phyloP scores from a whole-genome alignment of 2,329 filamentous ascomycete species.

The Microdochium trichocladiopsis region DNA sequence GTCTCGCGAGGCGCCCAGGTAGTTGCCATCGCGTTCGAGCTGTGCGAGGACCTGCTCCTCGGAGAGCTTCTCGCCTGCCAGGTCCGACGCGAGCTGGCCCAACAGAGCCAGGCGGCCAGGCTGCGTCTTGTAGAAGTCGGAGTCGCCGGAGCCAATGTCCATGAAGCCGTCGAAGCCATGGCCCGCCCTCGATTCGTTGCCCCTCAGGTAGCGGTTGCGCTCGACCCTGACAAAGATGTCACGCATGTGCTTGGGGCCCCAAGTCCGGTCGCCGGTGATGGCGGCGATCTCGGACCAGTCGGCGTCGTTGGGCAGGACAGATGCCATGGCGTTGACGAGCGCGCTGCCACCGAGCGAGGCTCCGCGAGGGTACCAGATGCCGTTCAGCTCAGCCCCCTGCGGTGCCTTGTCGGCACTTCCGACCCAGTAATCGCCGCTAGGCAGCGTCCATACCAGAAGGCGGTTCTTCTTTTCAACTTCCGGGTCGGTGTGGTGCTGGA shows the following conservation, averaged over 20 bases:
- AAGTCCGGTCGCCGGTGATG: slow-evolving; percentile 18
- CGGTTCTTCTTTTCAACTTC: slow-evolving; percentile 35
- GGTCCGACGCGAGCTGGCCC: not conserved
- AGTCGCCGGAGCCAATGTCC: not conserved
- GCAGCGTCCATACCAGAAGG: slow-evolving; percentile 18
- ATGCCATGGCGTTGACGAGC: slow-evolving; percentile 19
- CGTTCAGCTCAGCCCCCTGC: slow-evolving; percentile 19
- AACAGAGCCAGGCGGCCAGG: not conserved
- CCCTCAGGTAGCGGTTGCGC: not conserved
- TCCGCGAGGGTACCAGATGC: slow-evolving; percentile 24
- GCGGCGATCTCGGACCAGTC: slow-evolving; percentile 21
- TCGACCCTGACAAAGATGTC: slow-evolving; percentile 1
- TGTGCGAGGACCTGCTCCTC: not conserved
- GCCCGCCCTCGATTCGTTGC: not conserved
- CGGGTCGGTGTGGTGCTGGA: slow-evolving; percentile 47
- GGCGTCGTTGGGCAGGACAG: slow-evolving; percentile 18
- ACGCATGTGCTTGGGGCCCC: slow-evolving; percentile 17
- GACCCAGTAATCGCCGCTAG: slow-evolving; percentile 21
- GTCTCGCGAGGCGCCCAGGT: not conserved
- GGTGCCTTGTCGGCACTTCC: slow-evolving; percentile 18
- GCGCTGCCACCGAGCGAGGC: slow-evolving; percentile 26
- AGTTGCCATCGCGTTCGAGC: not conserved
- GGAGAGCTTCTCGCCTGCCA: not conserved
- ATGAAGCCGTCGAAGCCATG: not conserved
- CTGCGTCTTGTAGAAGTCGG: not conserved